Percentiles rank a stretch among this genome's conserved stretches.
Evolutionary conservation across 805 yeast species (phyloP).

Genomic region (Candida stauntonica): DNA sequence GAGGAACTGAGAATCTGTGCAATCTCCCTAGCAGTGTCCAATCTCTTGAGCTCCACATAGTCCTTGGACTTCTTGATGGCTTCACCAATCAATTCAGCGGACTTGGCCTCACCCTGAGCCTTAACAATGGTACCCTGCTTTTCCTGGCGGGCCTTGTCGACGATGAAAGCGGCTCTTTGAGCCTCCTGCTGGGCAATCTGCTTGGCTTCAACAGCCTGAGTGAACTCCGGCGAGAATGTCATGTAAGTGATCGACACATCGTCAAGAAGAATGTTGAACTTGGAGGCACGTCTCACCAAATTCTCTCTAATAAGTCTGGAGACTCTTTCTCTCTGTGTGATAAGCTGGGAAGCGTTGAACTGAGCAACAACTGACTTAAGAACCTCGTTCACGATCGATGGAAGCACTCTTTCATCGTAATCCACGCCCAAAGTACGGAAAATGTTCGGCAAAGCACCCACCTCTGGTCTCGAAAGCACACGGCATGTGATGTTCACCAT

Average conservation of each 20-base stretch:
- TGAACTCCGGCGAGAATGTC: slow-evolving; percentile 98
- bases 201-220: slow-evolving; percentile 96
- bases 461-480: slow-evolving; percentile 86
- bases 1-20: slow-evolving; percentile 80
- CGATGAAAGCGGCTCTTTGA: slow-evolving; percentile 95
- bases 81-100: slow-evolving; percentile 98
- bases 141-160: slow-evolving; percentile 96
- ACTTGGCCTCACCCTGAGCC: slow-evolving; percentile 97
- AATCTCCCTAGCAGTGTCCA: slow-evolving; percentile 96
- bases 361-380: slow-evolving; percentile 96
- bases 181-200: slow-evolving; percentile 99
- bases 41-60: slow-evolving; percentile 92
- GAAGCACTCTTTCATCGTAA: slow-evolving; percentile 95
- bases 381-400: slow-evolving; percentile 97
- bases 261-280: slow-evolving; percentile 82
- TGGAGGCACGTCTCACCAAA: slow-evolving; percentile 84
- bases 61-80: slow-evolving; percentile 96
- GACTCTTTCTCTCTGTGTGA: slow-evolving; percentile 98
- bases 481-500: slow-evolving; percentile 99
- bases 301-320: slow-evolving; percentile 88
- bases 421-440: slow-evolving; percentile 91
- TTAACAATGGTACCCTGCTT: slow-evolving; percentile 95
- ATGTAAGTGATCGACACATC: slow-evolving; percentile 95
- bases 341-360: slow-evolving; percentile 95
- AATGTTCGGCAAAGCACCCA: slow-evolving; percentile 71